phyloP scores from a whole-genome alignment of 139 green algal genomes.

The Chlamydomonas sphaeroides region DNA sequence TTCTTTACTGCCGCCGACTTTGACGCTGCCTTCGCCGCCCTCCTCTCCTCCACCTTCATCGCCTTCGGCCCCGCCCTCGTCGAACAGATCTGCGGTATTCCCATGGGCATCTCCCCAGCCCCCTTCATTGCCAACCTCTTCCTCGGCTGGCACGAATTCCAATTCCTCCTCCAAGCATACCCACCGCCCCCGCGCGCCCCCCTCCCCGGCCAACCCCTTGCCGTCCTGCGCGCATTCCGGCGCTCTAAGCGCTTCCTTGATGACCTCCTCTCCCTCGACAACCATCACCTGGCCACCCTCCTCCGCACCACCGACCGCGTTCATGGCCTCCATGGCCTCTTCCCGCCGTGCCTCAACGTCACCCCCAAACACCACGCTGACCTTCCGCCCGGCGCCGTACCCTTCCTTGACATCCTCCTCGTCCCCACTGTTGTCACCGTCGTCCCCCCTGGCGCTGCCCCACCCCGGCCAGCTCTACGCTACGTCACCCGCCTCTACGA shows the following conservation, averaged over 20 bases:
- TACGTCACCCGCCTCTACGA: too few species aligned
- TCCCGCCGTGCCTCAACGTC: not conserved
- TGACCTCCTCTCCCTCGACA: not conserved
- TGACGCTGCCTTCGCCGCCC: not conserved
- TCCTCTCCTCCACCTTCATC: not conserved
- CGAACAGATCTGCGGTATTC: not conserved
- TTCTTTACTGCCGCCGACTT: not conserved
- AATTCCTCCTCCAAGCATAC: not conserved
- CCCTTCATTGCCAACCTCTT: slow-evolving; percentile 10
- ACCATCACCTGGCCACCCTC: not conserved
- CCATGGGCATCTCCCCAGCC: not conserved
- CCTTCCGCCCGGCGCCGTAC: not conserved
- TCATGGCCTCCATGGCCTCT: not conserved
- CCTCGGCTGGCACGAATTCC: not conserved
- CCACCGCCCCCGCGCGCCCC: too few species aligned
- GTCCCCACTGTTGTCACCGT: too few species aligned
- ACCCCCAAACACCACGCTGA: not conserved
- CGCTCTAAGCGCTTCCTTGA: not conserved
- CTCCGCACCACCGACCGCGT: not conserved
- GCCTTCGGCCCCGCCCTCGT: not conserved
- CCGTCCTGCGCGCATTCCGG: not conserved
- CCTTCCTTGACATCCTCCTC: not conserved
- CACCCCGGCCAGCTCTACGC: too few species aligned
- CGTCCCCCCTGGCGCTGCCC: too few species aligned
- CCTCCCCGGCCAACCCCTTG: too few species aligned